Conservation (phyloP, 148 eudicot species). For the Cornus florida region DNA sequence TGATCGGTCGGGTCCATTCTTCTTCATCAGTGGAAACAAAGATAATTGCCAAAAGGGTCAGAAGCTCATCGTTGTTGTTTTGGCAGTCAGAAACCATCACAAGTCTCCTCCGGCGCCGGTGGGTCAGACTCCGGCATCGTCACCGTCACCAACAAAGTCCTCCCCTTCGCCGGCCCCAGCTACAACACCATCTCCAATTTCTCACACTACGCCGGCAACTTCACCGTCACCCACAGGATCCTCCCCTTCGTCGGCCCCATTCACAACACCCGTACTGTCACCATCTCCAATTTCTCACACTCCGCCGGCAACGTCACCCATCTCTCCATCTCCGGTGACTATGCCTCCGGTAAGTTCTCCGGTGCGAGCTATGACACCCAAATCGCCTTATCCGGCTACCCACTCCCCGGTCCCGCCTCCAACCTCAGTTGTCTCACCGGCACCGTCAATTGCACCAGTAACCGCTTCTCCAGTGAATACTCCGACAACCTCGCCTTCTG, state of each 20-base stretch:
- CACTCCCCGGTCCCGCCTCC: not conserved
- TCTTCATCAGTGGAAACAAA: conserved; percentile 60
- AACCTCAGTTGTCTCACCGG: not conserved
- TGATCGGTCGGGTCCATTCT: conserved; percentile 57
- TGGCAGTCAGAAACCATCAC: conserved; percentile 28
- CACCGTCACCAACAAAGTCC: conserved; percentile 5
- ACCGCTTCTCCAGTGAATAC: not conserved
- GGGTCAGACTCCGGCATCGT: conserved; percentile 11
- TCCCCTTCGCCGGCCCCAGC: not conserved
- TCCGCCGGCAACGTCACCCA: not conserved
- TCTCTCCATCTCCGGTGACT: not conserved
- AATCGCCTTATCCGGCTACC: not conserved
- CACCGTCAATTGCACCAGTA: not conserved
- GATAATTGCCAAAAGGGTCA: conserved; percentile 50
- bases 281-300: not conserved
- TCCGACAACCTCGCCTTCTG: not conserved
- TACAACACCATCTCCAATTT: not conserved
- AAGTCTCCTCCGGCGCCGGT: conserved; percentile 16
- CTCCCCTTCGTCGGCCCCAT: not conserved
- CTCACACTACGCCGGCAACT: not conserved
- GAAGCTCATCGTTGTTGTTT: conserved; percentile 45
- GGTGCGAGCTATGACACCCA: not conserved
- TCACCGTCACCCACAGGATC: not conserved
- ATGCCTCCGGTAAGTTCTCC: not conserved
- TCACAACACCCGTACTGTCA: no score